Conservation (phyloP, 768 basidiomycete species). For the Trametes meyenii region DNA sequence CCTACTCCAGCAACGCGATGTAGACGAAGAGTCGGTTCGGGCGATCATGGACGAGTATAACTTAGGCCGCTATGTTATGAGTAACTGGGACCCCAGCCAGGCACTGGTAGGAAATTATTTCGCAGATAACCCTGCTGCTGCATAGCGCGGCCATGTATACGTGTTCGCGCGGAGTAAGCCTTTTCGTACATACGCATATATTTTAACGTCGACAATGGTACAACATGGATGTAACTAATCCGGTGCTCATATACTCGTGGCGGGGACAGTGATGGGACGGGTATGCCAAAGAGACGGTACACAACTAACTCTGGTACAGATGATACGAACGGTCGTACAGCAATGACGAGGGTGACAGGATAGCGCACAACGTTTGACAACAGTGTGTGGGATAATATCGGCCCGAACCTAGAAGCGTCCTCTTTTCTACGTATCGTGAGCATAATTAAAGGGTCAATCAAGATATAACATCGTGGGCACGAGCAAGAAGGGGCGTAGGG, state of each 20-base stretch:
- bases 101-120: conserved; percentile 69
- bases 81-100: conserved; percentile 47
- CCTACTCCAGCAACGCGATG: conserved; percentile 38
- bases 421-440: not conserved
- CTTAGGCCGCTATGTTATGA: conserved; percentile 45
- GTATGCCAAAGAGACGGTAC: conserved; percentile 1
- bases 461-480: not conserved
- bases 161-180: not conserved
- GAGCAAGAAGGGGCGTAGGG: not conserved
- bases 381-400: not conserved
- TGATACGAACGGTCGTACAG: not conserved
- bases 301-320: not conserved
- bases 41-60: conserved; percentile 53
- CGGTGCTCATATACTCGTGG: not conserved
- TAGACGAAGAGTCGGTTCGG: conserved; percentile 46
- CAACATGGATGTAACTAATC: not conserved
- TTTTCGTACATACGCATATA: not conserved
- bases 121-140: conserved; percentile 53
- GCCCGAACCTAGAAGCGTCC: not conserved
- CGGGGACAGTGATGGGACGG: not conserved
- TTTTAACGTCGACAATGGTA: not conserved
- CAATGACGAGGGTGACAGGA: not conserved
- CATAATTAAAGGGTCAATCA: not conserved
- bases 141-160: not conserved
- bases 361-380: not conserved